Evolutionary conservation across 2,329 filamentous ascomycete species (phyloP).

Genomic region (Albophoma yamanashiensis): DNA sequence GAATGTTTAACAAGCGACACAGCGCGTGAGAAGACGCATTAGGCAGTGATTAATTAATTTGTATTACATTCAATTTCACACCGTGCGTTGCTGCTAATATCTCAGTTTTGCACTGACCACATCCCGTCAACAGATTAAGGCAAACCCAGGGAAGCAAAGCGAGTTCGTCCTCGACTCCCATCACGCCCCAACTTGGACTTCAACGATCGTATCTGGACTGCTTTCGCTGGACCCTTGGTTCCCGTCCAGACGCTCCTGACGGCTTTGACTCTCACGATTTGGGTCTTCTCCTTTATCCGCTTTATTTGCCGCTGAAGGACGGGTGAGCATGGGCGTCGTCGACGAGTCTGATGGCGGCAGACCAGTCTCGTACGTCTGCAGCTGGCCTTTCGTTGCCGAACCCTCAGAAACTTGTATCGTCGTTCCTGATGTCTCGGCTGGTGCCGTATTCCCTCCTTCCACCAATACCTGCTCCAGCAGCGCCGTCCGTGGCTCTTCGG

Average conservation of each 20-base stretch:
- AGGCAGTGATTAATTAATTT: no score
- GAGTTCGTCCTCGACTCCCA: not conserved
- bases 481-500: conserved; percentile 12
- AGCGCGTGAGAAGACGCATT: not conserved
- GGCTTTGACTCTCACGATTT: not conserved
- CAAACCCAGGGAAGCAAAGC: not conserved
- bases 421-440: conserved; percentile 8
- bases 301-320: not conserved
- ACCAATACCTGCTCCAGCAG: conserved; percentile 24
- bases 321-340: not conserved
- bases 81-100: not conserved
- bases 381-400: not conserved
- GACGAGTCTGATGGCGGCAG: not conserved
- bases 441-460: conserved; percentile 7
- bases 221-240: conserved; percentile 2
- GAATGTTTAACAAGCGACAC: no score
- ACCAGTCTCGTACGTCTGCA: not conserved
- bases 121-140: not conserved
- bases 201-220: conserved; percentile 8
- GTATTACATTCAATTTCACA: not conserved
- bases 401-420: not conserved
- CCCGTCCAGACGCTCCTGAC: not conserved
- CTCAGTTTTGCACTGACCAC: not conserved
- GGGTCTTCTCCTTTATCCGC: not conserved
- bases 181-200: conserved; percentile 1